Evolutionary conservation across 1,284 basidiomycete genomes (phyloP).

Genomic region (Cyathus pygmaeus): DNA sequence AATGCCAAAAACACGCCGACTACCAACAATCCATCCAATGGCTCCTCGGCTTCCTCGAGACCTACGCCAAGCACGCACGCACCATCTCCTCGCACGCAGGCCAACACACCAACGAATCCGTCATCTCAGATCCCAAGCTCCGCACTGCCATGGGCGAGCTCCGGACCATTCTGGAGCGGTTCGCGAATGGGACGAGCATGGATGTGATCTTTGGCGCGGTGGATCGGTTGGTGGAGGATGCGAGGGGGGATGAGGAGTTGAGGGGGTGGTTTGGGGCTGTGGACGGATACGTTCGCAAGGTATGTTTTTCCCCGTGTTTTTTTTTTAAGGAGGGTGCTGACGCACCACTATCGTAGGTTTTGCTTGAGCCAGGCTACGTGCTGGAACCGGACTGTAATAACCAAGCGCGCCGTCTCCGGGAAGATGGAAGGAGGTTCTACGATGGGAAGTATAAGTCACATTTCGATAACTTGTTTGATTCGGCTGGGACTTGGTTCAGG

Average conservation of each 20-base stretch:
- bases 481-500: constrained; percentile 80
- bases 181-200: not conserved
- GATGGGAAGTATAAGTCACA: constrained; percentile 86
- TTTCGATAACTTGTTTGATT: constrained; percentile 84
- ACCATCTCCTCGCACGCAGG: not conserved
- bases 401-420: constrained; percentile 69
- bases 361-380: constrained; percentile 91
- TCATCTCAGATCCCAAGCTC: not conserved
- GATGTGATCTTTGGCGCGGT: not conserved
- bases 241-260: not conserved
- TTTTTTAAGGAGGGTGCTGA: not conserved
- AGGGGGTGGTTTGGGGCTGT: constrained; percentile 80
- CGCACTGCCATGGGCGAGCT: not conserved
- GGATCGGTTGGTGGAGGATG: not conserved
- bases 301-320: constrained; percentile 34
- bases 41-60: not conserved
- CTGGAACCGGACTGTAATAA: constrained; percentile 80
- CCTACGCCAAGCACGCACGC: not conserved
- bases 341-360: constrained; percentile 50
- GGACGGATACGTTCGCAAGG: constrained; percentile 74
- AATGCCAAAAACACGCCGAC: not conserved
- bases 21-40: not conserved
- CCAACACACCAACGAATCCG: not conserved
- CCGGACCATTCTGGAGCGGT: not conserved
- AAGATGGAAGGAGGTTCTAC: constrained; percentile 83